These are phyloP conservation scores for Sphagnum fallax DNA, from an alignment of 228 moss, liverwort and hornwort species.

Conservation along the genomic window DNA sequence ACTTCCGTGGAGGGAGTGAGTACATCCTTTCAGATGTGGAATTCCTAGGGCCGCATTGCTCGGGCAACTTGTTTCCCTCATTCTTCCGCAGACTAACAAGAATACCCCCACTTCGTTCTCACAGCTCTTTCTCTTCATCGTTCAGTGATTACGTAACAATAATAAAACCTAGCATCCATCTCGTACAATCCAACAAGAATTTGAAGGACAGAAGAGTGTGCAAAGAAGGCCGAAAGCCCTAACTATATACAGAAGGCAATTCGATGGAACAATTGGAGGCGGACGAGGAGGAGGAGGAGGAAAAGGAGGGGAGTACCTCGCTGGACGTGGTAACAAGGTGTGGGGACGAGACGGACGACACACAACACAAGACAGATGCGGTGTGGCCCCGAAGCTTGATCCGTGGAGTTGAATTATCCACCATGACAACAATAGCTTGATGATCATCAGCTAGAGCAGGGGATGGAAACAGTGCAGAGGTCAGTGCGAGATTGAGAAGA, in stretches of 20 bases:
- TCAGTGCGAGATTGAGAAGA: too few relatives aligned
- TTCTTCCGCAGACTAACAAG: too few relatives aligned
- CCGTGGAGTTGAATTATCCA: slow-evolving; percentile 3
- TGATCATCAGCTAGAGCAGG: too few relatives aligned
- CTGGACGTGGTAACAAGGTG: slow-evolving; percentile 34
- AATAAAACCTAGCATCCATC: background rate
- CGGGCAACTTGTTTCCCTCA: too few relatives aligned
- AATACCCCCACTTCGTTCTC: too few relatives aligned
- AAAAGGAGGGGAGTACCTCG: slow-evolving; percentile 21
- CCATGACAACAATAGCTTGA: slow-evolving; percentile 11
- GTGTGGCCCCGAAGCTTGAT: slow-evolving; percentile 40
- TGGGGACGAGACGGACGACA: slow-evolving; percentile 14
- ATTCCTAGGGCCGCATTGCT: too few relatives aligned
- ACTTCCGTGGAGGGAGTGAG: too few relatives aligned
- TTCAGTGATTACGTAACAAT: too few relatives aligned
- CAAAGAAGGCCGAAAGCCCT: background rate
- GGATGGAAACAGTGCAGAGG: too few relatives aligned
- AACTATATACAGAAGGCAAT: background rate
- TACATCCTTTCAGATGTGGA: too few relatives aligned
- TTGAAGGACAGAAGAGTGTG: background rate
- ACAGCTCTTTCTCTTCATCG: too few relatives aligned
- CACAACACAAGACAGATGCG: slow-evolving; percentile 51
- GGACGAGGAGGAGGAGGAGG: background rate
- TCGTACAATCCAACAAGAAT: background rate
- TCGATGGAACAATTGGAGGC: background rate